Percentiles rank a stretch among this genome's conserved stretches.
phyloP scores from a whole-genome alignment of 2,329 filamentous ascomycete species.

The Sclerotinia sclerotiorum region DNA sequence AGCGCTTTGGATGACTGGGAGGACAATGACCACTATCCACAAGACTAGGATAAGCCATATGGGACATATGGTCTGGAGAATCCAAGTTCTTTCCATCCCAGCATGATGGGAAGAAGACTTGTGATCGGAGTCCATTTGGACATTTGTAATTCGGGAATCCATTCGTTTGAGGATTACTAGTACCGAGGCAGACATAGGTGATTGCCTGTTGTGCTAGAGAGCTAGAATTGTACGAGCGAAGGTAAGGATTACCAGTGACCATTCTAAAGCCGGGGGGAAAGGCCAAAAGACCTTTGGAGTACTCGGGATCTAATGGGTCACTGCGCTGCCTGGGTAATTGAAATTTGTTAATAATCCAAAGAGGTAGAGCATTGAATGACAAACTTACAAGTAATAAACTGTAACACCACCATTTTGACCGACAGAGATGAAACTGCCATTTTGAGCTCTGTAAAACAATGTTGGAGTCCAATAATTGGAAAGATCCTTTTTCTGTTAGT shows the following conservation, averaged over 20 bases:
- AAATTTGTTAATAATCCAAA: background rate
- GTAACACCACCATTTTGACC: constrained; percentile 49
- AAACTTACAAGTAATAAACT: constrained; percentile 56
- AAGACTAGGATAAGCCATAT: constrained; percentile 53
- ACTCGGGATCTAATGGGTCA: constrained; percentile 42
- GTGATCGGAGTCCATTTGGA: constrained; percentile 50
- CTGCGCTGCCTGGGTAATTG: constrained; percentile 43
- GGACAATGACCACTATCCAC: constrained; percentile 53
- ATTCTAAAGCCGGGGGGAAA: constrained; percentile 66
- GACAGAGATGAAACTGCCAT: constrained; percentile 55
- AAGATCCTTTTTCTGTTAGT: constrained; percentile 42
- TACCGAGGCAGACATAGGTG: constrained; percentile 55
- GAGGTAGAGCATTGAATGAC: background rate
- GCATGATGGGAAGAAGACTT: constrained; percentile 60
- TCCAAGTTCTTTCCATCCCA: constrained; percentile 62
- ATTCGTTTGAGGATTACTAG: constrained; percentile 46
- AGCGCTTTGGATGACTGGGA: constrained; percentile 50
- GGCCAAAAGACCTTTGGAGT: constrained; percentile 49
- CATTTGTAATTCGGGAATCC: constrained; percentile 57
- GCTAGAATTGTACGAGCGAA: constrained; percentile 48
- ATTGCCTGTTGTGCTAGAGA: constrained; percentile 52
- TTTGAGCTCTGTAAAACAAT: constrained; percentile 53
- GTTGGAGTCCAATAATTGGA: constrained; percentile 70
- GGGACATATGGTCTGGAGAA: constrained; percentile 54
- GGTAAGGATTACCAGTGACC: constrained; percentile 58